Percentiles rank a stretch among this genome's conserved stretches.
These are phyloP conservation scores for Phyllosticta citriasiana DNA, from an alignment of 2,329 filamentous ascomycete genomes.

Conservation along the genomic window DNA sequence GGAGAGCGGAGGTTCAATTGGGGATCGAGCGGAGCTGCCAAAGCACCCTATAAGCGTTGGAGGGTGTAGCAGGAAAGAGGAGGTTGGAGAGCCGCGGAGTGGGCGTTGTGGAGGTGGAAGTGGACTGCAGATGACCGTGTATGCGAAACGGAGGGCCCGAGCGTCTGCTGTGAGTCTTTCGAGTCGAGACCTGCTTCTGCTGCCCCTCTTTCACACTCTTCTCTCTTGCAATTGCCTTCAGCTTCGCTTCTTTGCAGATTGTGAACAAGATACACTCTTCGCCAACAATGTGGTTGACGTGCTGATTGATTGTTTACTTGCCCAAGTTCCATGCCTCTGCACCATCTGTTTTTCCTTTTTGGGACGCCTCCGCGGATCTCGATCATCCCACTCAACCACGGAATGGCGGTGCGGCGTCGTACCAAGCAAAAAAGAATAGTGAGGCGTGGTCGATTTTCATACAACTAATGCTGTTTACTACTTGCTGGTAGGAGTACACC, in stretches of 20 bases:
- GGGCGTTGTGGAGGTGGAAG: conserved; percentile 1
- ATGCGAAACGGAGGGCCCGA: background rate
- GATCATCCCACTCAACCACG: background rate
- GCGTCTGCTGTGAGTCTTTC: background rate
- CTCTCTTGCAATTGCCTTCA: background rate
- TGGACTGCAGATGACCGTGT: conserved; percentile 1
- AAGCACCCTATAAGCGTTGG: background rate
- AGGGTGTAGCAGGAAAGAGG: background rate
- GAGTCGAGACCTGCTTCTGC: background rate
- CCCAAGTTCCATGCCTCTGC: background rate
- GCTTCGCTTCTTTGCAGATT: background rate
- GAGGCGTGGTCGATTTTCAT: background rate
- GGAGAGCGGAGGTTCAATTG: background rate
- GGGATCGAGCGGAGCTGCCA: background rate
- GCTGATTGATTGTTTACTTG: background rate
- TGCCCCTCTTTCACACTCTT: background rate
- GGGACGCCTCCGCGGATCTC: background rate
- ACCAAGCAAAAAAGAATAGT: background rate
- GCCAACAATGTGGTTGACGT: background rate
- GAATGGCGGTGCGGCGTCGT: background rate
- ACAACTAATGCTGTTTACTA: background rate
- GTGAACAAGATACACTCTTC: background rate
- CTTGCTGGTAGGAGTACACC: background rate
- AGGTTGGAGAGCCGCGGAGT: background rate
- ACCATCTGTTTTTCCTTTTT: background rate